phyloP scores from a whole-genome alignment of 164 flowering plant species.

The Vitis riparia region DNA sequence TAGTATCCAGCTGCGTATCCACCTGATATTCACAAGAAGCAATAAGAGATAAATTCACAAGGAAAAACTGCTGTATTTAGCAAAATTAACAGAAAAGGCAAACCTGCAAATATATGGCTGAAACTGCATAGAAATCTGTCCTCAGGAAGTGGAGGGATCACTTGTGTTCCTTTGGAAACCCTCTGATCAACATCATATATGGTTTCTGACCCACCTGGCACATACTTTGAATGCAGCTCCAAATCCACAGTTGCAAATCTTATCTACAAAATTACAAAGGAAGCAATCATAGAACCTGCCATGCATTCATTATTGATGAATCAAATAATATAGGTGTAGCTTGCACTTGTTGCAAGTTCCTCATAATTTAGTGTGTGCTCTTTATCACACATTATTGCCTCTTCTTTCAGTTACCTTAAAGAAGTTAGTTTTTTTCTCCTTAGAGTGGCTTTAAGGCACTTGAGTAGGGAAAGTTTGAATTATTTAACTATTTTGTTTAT shows the following conservation, averaged over 20 bases:
- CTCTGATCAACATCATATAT: constrained; percentile 80
- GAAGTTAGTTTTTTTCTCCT: too few species aligned
- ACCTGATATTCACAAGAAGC: constrained; percentile 40
- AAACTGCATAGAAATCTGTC: constrained; percentile 93
- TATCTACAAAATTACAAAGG: constrained; percentile 45
- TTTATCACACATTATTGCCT: too few species aligned
- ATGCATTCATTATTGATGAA: background rate
- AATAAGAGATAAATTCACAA: background rate
- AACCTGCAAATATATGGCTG: constrained; percentile 97
- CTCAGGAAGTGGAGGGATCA: constrained; percentile 81
- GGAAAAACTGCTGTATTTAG: background rate
- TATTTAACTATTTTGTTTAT: too few species aligned
- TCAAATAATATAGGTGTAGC: too few species aligned
- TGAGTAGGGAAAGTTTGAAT: too few species aligned
- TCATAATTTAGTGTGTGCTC: too few species aligned
- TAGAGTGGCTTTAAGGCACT: too few species aligned
- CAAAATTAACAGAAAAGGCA: constrained; percentile 3
- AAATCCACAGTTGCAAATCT: constrained; percentile 78
- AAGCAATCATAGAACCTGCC: constrained; percentile 2
- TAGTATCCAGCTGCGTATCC: constrained; percentile 99
- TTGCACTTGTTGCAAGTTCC: too few species aligned
- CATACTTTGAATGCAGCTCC: constrained; percentile 76
- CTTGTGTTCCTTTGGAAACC: constrained; percentile 65
- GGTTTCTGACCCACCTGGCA: constrained; percentile 84
- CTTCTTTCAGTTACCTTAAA: too few species aligned